Evolutionary conservation across 2,329 filamentous ascomycete species (phyloP), one percentile per base, ranked within the genome.

Genomic region (Venturia pyrina): DNA sequence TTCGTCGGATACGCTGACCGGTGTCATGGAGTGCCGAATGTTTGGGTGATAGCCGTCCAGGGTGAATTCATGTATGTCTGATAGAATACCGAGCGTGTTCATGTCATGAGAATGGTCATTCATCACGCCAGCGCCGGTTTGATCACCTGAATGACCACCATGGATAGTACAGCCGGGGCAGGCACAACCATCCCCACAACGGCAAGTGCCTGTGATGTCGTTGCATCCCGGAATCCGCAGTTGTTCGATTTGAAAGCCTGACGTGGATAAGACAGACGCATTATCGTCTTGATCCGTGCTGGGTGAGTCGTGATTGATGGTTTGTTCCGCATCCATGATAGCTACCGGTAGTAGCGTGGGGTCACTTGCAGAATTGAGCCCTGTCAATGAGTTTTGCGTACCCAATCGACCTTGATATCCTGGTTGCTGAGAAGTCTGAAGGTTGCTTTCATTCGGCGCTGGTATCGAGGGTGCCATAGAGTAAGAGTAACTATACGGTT

Each of bases 111-210:
- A 4, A 5, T 59, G 2, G 28, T 3, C 32, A n/a, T n/a, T n/a
- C 4, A 13, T 37, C 19, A 10, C 7, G 28, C 13, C 53, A 37
- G 53, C 32, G 13, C 17, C 32, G 32, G 10, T 24, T 7, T n/a
- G 21, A 37, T 17, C 44, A 7, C n/a, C 21, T 10, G 46, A 15
- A 32, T 82, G 81, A 3, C 80, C 81, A 24, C 77, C 79, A 65
- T 84, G 81, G 3, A 80, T 82, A 15, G 82, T 72, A 69, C 82
- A 84, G 17, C 80, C 81, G n/a, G 81, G 74, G 68, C 82, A 84
- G 65, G 73, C 76, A 69, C 81, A 84, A 48, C 81, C 80, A 65
- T 78, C 79, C 19, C 80, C 81, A 66, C 82, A 84, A 68, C 80
- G 79, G 66, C 81, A 84, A 34, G 77, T 82, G 3, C 81, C 81